A percentile compares a stretch with the other conserved stretches of the same genome.
These are phyloP conservation scores for Rhododendron ovatum DNA, from an alignment of 148 eudicot species.

Conservation along the genomic window DNA sequence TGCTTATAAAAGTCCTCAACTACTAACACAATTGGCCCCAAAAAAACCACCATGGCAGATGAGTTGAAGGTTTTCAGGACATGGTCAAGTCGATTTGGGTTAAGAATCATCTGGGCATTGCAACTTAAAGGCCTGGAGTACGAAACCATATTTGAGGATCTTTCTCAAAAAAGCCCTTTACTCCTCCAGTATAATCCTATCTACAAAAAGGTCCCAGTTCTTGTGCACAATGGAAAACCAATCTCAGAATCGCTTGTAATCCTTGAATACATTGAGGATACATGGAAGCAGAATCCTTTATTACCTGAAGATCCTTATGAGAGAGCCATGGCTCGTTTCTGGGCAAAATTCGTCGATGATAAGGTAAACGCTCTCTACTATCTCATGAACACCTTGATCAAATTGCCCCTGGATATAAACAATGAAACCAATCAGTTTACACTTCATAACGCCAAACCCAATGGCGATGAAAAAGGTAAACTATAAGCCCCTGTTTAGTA, in stretches of 20 bases:
- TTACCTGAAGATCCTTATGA: slow-evolving; percentile 32
- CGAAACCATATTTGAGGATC: slow-evolving; percentile 28
- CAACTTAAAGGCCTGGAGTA: slow-evolving; percentile 32
- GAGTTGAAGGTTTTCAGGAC: slow-evolving; percentile 35
- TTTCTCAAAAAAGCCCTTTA: slow-evolving; percentile 20
- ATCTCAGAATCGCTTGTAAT: slow-evolving; percentile 34
- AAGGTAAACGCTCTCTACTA: slow-evolving; percentile 19
- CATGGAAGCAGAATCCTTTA: slow-evolving; percentile 24
- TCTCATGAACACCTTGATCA: background rate
- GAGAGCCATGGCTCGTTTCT: slow-evolving; percentile 34
- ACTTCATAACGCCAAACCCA: background rate
- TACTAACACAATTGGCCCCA: no score
- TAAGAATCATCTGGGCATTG: slow-evolving; percentile 29
- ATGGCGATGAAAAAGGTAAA: background rate
- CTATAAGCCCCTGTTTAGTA: no score
- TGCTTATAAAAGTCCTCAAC: background rate
- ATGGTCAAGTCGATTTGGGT: slow-evolving; percentile 32
- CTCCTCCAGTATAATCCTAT: slow-evolving; percentile 29
- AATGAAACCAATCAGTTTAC: background rate
- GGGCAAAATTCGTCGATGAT: slow-evolving; percentile 33
- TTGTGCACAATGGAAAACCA: slow-evolving; percentile 31
- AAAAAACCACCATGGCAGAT: slow-evolving; percentile 19
- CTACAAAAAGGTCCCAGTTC: slow-evolving; percentile 31
- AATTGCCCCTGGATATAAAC: background rate
- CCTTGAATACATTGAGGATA: slow-evolving; percentile 36